These are phyloP conservation scores for Priceomyces melissophilus DNA, from an alignment of 805 yeast species.

Conservation along the genomic window DNA sequence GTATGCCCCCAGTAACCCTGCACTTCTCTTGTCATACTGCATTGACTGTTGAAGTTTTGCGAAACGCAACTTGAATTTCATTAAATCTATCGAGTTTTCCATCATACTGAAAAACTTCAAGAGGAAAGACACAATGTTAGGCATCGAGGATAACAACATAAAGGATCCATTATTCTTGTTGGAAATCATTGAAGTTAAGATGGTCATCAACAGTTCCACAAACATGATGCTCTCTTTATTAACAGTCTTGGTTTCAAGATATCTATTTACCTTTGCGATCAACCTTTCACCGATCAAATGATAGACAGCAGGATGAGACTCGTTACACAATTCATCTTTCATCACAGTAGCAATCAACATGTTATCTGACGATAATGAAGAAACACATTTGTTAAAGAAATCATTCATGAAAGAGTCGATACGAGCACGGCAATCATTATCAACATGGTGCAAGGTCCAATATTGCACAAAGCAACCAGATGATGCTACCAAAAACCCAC, in stretches of 20 bases:
- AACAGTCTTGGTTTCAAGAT: conserved; percentile 22
- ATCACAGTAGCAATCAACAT: conserved; percentile 63
- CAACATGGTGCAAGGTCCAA: conserved; percentile 19
- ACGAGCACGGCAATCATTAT: conserved; percentile 22
- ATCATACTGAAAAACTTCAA: conserved; percentile 26
- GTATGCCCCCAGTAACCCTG: conserved; percentile 44
- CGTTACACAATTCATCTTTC: conserved; percentile 66
- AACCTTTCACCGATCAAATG: conserved; percentile 47
- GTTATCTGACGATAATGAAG: conserved; percentile 46
- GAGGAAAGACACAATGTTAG: conserved; percentile 25
- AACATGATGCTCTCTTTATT: conserved; percentile 33
- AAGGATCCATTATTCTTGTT: conserved; percentile 35
- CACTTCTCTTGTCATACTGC: conserved; percentile 28
- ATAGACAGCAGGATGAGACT: conserved; percentile 57
- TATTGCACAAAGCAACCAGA: conserved; percentile 57
- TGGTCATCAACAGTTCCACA: conserved; percentile 48
- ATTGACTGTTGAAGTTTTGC: conserved; percentile 36
- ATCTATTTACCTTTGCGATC: conserved; percentile 30
- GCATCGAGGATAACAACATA: conserved; percentile 28
- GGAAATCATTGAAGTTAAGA: conserved; percentile 39
- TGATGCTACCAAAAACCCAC: conserved; percentile 70
- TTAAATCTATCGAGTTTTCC: conserved; percentile 23
- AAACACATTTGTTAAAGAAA: conserved; percentile 51
- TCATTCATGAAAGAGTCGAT: conserved; percentile 37
- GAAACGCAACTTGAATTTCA: conserved; percentile 42